These are phyloP conservation scores for Daldinia vernicosa DNA, from an alignment of 495 filamentous ascomycete species.

Conservation along the genomic window DNA sequence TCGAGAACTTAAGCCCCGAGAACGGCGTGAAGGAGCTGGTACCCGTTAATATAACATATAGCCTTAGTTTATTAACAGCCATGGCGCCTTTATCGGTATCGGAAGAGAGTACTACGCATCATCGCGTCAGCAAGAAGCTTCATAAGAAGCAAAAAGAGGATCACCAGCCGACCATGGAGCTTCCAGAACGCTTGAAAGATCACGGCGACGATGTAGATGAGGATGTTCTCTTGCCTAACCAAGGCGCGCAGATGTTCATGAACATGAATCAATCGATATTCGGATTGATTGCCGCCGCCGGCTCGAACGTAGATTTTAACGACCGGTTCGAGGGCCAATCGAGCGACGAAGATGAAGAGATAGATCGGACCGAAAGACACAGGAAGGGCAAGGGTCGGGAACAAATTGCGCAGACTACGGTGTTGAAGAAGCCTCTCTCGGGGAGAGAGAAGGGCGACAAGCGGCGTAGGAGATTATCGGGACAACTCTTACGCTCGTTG, in stretches of 20 bases:
- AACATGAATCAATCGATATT: constrained; percentile 97
- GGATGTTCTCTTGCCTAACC: constrained; percentile 73
- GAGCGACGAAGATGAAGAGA: constrained; percentile 79
- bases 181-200: constrained; percentile 81
- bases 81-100: constrained; percentile 35
- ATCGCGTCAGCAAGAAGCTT: constrained; percentile 60
- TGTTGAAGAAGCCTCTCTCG: constrained; percentile 42
- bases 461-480: constrained; percentile 67
- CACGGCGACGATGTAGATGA: constrained; percentile 71
- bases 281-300: constrained; percentile 91
- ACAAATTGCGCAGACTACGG: constrained; percentile 50
- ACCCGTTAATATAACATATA: constrained; percentile 3
- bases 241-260: constrained; percentile 59
- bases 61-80: not conserved
- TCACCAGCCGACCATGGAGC: constrained; percentile 70
- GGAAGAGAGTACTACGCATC: constrained; percentile 34
- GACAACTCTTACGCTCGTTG: constrained; percentile 68
- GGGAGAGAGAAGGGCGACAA: constrained; percentile 46
- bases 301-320: constrained; percentile 80
- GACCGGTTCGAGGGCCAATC: constrained; percentile 80
- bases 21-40: constrained; percentile 1
- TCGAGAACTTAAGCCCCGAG: constrained; percentile 3
- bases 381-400: constrained; percentile 32
- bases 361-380: constrained; percentile 41
- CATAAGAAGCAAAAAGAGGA: constrained; percentile 67